Base-by-base conservation (phyloP, 306 rosid species). In the Fagus crenata region DNA sequence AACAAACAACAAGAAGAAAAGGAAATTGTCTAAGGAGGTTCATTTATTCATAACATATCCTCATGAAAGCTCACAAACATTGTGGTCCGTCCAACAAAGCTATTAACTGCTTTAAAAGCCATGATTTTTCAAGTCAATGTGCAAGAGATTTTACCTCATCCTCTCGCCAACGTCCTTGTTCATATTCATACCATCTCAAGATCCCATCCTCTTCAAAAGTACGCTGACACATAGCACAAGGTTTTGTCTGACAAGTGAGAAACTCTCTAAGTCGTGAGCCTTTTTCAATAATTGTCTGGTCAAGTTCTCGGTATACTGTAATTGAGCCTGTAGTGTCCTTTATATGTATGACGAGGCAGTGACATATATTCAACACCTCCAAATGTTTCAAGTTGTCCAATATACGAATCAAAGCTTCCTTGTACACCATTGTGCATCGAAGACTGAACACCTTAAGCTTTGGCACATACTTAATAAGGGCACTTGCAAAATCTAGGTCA, bases 391-490 rank as follows among this genome's bases (percentile, higher is more conserved):
- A 4, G 33, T 6, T 2, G 2, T 37, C 17, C 5, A 83, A 17
- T 0, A 78, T 12, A 15, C 0, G 2, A 1, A 4, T 4, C 46
- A 85, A 49, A 55, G 73, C 91, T 6, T 49, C 73, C 77, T 18
- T 4, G 73, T 22, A 22, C 28, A 22, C 28, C 28, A 22, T 22
- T 22, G 28, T 22, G 28, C 28, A 22, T 22, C 28, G 58, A 32
- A 81, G 56, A 56, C 79, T 86, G 63, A 82, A 46, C 14, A 58
- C 12, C 75, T 67, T 82, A 0, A 88, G 78, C 0, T 73, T 63
- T 3, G 84, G 82, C 4, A 59, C 31, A 65, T 51, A 46, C 0
- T 39, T 7, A 33, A 55, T 33, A 8, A 87, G 15, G 54, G 69
- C 61, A 1, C 56, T 0, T 1, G 80, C 87, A 1, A 69, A 65